These are phyloP conservation scores for Penicillium maclennaniae DNA, from an alignment of 495 filamentous ascomycete genomes.

Conservation along the genomic window DNA sequence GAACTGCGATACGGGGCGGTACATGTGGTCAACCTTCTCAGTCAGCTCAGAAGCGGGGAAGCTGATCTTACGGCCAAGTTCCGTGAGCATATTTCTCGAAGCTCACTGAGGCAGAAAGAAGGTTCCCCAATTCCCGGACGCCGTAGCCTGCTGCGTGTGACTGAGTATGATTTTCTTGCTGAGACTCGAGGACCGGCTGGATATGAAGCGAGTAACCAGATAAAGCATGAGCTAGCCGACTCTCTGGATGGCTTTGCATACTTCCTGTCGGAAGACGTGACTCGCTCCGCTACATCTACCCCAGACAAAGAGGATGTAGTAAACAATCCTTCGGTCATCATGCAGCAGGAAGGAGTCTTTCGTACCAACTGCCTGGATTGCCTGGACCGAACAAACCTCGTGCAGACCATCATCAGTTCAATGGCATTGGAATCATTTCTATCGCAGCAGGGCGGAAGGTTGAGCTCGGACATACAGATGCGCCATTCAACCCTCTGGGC, in stretches of 20 bases:
- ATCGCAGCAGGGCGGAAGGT: slow-evolving; percentile 58
- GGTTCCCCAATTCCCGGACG: slow-evolving; percentile 46
- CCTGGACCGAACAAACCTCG: slow-evolving; percentile 90
- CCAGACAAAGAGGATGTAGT: slow-evolving; percentile 24
- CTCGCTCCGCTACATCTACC: slow-evolving; percentile 5
- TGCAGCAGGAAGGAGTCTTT: slow-evolving; percentile 93
- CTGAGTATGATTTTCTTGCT: slow-evolving; percentile 92
- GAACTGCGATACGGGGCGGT: slow-evolving; percentile 82
- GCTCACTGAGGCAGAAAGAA: slow-evolving; percentile 54
- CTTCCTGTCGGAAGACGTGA: slow-evolving; percentile 70
- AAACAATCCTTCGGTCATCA: slow-evolving; percentile 60
- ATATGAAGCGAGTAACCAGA: slow-evolving; percentile 80
- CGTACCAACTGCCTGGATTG: slow-evolving; percentile 96
- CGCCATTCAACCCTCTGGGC: slow-evolving; percentile 92
- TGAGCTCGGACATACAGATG: slow-evolving; percentile 79
- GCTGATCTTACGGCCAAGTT: slow-evolving; percentile 74
- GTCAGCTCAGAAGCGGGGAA: slow-evolving; percentile 79
- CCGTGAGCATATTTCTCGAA: slow-evolving; percentile 68
- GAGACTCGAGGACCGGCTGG: slow-evolving; percentile 84
- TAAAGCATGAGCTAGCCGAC: slow-evolving; percentile 66
- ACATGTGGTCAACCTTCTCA: slow-evolving; percentile 88
- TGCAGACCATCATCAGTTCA: slow-evolving; percentile 90
- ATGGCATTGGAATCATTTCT: slow-evolving; percentile 86
- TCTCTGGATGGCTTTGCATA: slow-evolving; percentile 86
- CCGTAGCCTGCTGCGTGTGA: slow-evolving; percentile 67